Evolutionary conservation across 805 yeast species (phyloP), one percentile per base, ranked within the genome.

Genomic region (Candida pseudoglaebosa): DNA sequence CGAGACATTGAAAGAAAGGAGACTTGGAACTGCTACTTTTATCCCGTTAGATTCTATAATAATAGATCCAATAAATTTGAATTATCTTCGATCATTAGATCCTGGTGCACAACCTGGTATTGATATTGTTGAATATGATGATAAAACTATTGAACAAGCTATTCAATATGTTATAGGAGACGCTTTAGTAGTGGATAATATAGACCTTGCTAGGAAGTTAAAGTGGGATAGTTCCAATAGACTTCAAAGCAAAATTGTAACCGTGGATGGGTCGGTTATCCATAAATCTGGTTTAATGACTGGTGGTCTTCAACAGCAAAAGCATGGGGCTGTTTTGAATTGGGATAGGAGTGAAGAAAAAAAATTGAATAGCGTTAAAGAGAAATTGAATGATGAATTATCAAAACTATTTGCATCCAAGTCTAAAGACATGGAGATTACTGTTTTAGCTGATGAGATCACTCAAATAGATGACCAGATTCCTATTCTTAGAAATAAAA

Each of bases 261-360:
- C 96, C 0, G 52, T 87, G 10, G 88, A 87, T 36, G 99, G 99
- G 2, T 77, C 91, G 0, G 68, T 89, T 21, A 84, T 93, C 34
- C 88, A 87, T 54, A 80, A 78, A 51, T 81, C 91, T 4, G 96
- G 96, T 5, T 69, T 89, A 26, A 87, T 93, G 95, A 84, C 97
- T 6, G 97, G 97, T 57, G 97, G 97, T 47, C 64, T 70, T 20
- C 70, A 78, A 4, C 68, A 69, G n/a, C 67, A 67, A 28, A 54
- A 48, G 15, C 60, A 69, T n/a, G 67, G 71, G 9, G 52, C 56
- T 0, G 40, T 47, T 8, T 45, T 64, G 40, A 71, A 76, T 45
- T 87, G 95, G 95, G 88, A 81, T 56, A 87, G 83, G 52, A 73
- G 76, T 31, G 85, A 82, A 48, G 73, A 76, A 47, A 74, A 71